Evolutionary conservation across 2,329 filamentous ascomycete species (phyloP).

Genomic region (Fusarium sp.): DNA sequence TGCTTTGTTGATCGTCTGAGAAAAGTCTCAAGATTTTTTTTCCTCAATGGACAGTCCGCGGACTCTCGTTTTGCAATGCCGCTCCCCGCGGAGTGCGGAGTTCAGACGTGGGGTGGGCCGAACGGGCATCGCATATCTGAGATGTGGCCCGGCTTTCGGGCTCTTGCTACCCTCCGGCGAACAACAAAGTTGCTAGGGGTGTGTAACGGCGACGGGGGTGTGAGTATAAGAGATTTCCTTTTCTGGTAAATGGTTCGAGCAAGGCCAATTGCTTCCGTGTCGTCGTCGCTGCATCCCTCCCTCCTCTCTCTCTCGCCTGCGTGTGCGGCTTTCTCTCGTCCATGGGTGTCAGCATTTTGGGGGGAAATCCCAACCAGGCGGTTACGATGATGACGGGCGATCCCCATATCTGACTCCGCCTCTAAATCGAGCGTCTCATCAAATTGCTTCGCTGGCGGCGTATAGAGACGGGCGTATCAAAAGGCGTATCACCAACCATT

Average conservation of each 20-base stretch:
- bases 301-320: background rate
- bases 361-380: slow-evolving; percentile 13
- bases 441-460: background rate
- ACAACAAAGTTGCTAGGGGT: slow-evolving; percentile 13
- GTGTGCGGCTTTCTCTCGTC: background rate
- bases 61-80: slow-evolving; percentile 4
- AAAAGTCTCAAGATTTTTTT: background rate
- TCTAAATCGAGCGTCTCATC: background rate
- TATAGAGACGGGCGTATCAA: background rate
- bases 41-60: slow-evolving; percentile 17
- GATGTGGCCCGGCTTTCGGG: slow-evolving; percentile 44
- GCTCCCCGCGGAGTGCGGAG: slow-evolving; percentile 40
- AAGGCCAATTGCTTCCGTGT: background rate
- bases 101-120: slow-evolving; percentile 19
- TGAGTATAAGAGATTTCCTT: background rate
- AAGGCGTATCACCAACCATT: background rate
- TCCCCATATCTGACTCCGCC: slow-evolving; percentile 11
- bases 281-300: background rate
- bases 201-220: slow-evolving; percentile 1
- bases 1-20: background rate
- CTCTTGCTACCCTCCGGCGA: slow-evolving; percentile 44
- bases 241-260: slow-evolving; percentile 9
- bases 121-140: background rate
- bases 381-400: slow-evolving; percentile 9
- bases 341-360: slow-evolving; percentile 13